Evolutionary conservation across 2,329 filamentous ascomycete genomes (phyloP).

Genomic region (Chalara sp.): DNA sequence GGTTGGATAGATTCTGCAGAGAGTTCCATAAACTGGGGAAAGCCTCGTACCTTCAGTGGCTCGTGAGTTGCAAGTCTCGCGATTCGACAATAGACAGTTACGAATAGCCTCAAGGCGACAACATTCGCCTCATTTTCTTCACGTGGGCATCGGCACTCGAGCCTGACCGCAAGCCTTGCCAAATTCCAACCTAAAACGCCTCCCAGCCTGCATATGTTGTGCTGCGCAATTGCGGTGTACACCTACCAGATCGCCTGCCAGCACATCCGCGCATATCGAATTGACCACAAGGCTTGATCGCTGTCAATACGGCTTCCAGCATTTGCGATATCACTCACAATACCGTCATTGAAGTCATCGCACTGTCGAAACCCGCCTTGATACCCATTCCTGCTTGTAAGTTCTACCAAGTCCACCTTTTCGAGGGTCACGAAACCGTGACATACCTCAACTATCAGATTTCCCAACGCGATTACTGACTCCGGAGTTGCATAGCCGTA

Average conservation of each 20-base stretch:
- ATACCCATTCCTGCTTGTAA: background rate
- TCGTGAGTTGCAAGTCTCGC: conserved; percentile 15
- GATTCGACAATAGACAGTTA: conserved; percentile 13
- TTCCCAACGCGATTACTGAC: background rate
- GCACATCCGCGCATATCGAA: conserved; percentile 54
- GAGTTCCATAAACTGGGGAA: conserved; percentile 16
- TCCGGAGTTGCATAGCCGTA: background rate
- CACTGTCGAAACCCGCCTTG: background rate
- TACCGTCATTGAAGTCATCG: background rate
- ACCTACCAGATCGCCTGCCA: conserved; percentile 49
- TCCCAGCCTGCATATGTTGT: conserved; percentile 51
- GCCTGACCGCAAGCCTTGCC: conserved; percentile 30
- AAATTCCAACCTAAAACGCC: conserved; percentile 29
- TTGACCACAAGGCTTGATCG: conserved; percentile 31
- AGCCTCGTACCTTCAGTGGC: conserved; percentile 16
- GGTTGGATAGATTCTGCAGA: conserved; percentile 21
- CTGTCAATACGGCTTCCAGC: conserved; percentile 8
- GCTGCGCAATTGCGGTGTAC: conserved; percentile 45
- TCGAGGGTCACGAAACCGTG: no score
- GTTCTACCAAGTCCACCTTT: background rate
- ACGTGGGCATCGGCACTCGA: conserved; percentile 18
- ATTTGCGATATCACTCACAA: background rate
- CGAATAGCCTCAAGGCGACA: conserved; percentile 21
- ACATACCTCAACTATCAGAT: no score
- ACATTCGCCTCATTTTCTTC: conserved; percentile 20